Percentiles rank a stretch among this genome's conserved stretches.
phyloP scores from a whole-genome alignment of 495 filamentous ascomycete genomes.

The Aspergillus avenaceus region DNA sequence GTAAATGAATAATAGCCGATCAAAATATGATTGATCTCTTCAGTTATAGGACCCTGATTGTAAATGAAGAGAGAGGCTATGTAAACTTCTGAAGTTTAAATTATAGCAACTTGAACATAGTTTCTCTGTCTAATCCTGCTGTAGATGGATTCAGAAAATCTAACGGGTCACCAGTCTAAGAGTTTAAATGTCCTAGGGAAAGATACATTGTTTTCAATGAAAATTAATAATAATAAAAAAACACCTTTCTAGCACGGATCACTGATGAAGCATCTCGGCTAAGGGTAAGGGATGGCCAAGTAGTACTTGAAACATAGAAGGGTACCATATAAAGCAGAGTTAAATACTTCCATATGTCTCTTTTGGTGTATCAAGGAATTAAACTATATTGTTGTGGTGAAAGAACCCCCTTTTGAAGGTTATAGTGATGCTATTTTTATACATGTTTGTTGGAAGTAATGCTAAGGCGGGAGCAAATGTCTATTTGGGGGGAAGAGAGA shows the following conservation, averaged over 20 bases:
- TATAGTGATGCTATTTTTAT: conserved; percentile 13
- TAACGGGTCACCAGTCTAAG: conserved; percentile 73
- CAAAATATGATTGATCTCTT: conserved; percentile 92
- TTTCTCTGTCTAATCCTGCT: conserved; percentile 65
- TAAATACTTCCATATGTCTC: conserved; percentile 55
- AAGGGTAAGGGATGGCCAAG: conserved; percentile 75
- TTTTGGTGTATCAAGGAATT: conserved; percentile 3
- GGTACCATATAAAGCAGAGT: conserved; percentile 85
- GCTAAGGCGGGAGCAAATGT: conserved; percentile 17
- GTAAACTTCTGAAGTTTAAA: conserved; percentile 8
- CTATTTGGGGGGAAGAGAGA: no score
- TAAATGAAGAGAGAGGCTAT: conserved; percentile 1
- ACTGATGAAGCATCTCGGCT: conserved; percentile 86
- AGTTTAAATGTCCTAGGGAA: conserved; percentile 53
- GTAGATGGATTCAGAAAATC: conserved; percentile 48
- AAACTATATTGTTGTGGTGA: background rate
- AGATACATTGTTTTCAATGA: conserved; percentile 39
- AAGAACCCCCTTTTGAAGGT: conserved; percentile 1
- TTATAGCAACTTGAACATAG: conserved; percentile 58
- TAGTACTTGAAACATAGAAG: conserved; percentile 77
- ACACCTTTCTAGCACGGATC: conserved; percentile 76
- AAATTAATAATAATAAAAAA: conserved; percentile 56
- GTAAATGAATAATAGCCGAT: conserved; percentile 73
- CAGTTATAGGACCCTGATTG: conserved; percentile 75
- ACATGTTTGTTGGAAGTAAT: conserved; percentile 2